Evolutionary conservation across 257 asterid species (phyloP), one percentile per base, ranked within the genome.

Genomic region (Rubia yunnanensis): DNA sequence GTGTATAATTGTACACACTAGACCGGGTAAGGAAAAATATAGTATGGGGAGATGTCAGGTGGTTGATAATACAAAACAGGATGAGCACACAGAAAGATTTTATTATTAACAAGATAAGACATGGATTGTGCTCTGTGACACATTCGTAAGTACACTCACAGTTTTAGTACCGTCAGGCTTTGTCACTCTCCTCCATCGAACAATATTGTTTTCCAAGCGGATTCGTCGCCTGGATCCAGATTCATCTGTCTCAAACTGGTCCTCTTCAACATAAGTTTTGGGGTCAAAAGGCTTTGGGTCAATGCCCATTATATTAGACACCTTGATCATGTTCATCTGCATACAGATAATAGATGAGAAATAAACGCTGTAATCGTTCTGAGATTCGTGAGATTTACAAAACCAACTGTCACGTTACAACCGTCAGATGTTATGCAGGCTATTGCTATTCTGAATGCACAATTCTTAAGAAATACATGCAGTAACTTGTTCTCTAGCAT

Each of bases 311-410:
- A 94, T 90, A 75, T 94, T 94, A 46, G 99, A 94, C 59, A 90
- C 97, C 80, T 94, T 94, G 73, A 94, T 86, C 96, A 88, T 86
- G 82, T 88, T 80, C 98, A 90, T 88, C 99, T 94, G 92, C 85
- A 88, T 70, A 28, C 2, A 10, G 18, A 28, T 28, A 36, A 27
- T 55, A 9, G 27, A 17, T 32, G 7, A 31, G 31, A 49, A 10
- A 10, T 64, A 18, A 32, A 57, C 2, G 10, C 10, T 15, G 52
- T 44, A 38, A 27, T 26, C 26, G 20, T 35, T 35, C 32, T 7
- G 34, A 39, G 7, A 53, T 39, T 52, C 10, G 36, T 35, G 1
- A 17, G 18, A 52, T 18, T 20, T 4, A 36, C n/a, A 64, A 64
- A 27, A 46, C 17, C 4, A 14, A 18, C 30, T 7, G 53, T 7